A percentile compares a stretch with the other conserved stretches of the same genome.
phyloP scores from a whole-genome alignment of 169 alveolate species.

The Cyclospora cayetanensis region DNA sequence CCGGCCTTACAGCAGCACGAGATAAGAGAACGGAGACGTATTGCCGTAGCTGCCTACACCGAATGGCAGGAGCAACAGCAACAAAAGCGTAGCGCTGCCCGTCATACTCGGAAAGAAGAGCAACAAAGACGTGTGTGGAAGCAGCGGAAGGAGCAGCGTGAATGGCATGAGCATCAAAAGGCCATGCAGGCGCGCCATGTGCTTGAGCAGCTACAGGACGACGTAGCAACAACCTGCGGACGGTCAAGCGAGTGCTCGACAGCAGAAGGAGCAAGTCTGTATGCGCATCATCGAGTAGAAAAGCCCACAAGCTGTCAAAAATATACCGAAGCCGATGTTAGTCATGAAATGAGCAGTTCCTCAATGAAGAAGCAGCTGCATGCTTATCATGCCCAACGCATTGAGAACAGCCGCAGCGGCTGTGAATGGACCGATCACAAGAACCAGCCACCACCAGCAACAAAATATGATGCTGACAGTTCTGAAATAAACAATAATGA shows the following conservation, averaged over 20 bases:
- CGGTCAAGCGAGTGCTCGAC: neutral
- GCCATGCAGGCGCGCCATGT: constrained; percentile 13
- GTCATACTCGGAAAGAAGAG: constrained; percentile 16
- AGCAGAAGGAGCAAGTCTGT: no score
- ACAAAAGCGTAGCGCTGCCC: constrained; percentile 16
- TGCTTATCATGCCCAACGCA: no score
- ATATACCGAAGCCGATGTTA: no score
- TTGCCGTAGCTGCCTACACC: constrained; percentile 35
- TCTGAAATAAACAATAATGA: no score
- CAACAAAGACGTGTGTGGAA: constrained; percentile 56
- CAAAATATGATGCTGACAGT: no score
- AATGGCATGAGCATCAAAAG: constrained; percentile 38
- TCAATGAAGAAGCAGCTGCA: no score
- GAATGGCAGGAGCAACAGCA: constrained; percentile 55
- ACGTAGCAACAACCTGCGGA: neutral
- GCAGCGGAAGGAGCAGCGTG: constrained; percentile 57
- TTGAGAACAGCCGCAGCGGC: no score
- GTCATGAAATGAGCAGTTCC: no score
- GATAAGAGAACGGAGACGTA: constrained; percentile 1
- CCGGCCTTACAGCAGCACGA: constrained; percentile 2
- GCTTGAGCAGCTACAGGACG: constrained; percentile 34
- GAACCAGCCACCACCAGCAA: no score
- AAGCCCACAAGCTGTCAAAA: no score
- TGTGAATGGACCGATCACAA: no score
- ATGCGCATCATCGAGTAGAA: no score